Evolutionary conservation across 208 protist genomes (phyloP), one percentile per base, ranked within the genome.

Genomic region (Crithidia thermophila): DNA sequence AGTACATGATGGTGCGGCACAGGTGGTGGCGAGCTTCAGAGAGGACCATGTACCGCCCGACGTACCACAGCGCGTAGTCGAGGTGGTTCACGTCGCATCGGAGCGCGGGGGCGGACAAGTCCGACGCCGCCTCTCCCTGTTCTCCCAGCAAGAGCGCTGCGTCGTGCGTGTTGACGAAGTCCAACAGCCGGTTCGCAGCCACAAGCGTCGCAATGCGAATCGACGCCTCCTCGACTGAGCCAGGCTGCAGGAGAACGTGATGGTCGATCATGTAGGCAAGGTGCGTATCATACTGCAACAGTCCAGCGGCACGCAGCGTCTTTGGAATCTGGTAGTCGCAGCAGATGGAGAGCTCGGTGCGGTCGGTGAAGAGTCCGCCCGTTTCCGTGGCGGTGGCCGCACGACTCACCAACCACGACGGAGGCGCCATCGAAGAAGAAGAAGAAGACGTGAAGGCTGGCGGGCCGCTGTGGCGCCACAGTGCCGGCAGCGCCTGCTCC

Each of bases 281-380:
- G 33, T 75, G 23, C 0, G 52, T 55, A 53, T 81, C 68, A 74
- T 95, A 95, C 39, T 77, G 33, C 10, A 95, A 49, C 13, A 93
- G 52, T 0, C 85, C 90, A 20, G 81, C 78, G 13, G 73, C 75
- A 0, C 86, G 87, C 55, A 95, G 72, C 7, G 84, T 75, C 58
- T 86, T 93, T 39, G 90, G 90, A 28, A 95, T 89, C 65, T 95
- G 90, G 57, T 95, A 95, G 60, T 95, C 90, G 45, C 85, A 93
- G 82, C 90, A 95, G 42, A 95, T 71, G 33, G 81, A 85, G 1
- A 95, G 72, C 43, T 75, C 49, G 13, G 74, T 49, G 27, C 34
- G 33, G 50, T 95, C 90, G 4, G 11, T 43, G 47, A 95, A 95
- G 11, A 87, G 50, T 5, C 61, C 53, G 7, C 3, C 47, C n/a